Conservation (phyloP, 306 rosid genomes). For the Quercus variabilis region DNA sequence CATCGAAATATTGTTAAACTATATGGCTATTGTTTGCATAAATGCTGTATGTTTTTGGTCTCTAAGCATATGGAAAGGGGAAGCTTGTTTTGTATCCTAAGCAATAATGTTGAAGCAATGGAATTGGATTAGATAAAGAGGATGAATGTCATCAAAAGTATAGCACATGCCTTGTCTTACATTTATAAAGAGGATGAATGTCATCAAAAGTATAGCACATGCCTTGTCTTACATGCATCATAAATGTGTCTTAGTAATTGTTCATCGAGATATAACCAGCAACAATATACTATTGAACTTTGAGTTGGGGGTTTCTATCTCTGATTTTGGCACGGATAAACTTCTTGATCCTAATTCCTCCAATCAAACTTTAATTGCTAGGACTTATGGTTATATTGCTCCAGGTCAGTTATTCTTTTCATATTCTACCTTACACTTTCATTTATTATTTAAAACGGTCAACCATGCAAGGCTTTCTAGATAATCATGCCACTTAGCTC, state of each 20-base stretch:
- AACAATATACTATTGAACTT: neutral
- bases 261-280: slow-evolving; percentile 13
- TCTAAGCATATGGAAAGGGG: slow-evolving; percentile 23
- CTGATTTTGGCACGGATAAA: too few relatives aligned
- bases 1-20: slow-evolving; percentile 15
- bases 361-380: too few relatives aligned
- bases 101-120: neutral
- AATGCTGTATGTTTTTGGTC: slow-evolving; percentile 6
- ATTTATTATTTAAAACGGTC: too few relatives aligned
- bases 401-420: neutral
- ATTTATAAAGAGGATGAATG: neutral
- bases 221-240: slow-evolving; percentile 25
- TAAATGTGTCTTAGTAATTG: slow-evolving; percentile 3
- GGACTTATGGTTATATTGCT: too few relatives aligned
- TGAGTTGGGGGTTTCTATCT: too few relatives aligned
- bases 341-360: too few relatives aligned
- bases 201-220: neutral
- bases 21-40: slow-evolving; percentile 22
- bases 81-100: neutral
- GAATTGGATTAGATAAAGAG: slow-evolving; percentile 14
- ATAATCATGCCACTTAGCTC: neutral
- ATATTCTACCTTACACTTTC: too few relatives aligned
- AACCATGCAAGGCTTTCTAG: neutral
- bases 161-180: too few relatives aligned
- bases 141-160: too few relatives aligned